These are phyloP conservation scores for Cupressus sempervirens DNA, from an alignment of 75 land plant species.

Conservation along the genomic window DNA sequence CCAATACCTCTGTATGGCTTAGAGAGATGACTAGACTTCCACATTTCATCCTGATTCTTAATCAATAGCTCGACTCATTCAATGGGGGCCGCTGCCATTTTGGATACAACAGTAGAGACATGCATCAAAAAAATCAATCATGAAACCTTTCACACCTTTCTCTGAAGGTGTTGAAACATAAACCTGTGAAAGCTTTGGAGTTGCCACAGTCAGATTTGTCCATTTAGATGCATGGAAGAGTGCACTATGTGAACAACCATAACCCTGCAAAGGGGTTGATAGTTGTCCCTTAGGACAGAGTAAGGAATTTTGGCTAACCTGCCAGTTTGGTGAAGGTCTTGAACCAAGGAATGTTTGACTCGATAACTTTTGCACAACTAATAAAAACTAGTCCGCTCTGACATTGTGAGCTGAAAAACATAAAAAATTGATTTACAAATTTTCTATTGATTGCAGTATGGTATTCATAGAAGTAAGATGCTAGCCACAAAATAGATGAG, in stretches of 20 bases:
- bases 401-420: conserved; percentile 52
- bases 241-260: not conserved
- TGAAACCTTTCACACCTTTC: conserved; percentile 33
- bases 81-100: conserved; percentile 65
- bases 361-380: conserved; percentile 51
- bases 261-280: not conserved
- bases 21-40: conserved; percentile 43
- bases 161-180: conserved; percentile 45
- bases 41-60: conserved; percentile 69
- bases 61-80: conserved; percentile 64
- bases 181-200: conserved; percentile 17
- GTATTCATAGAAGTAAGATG: too few species aligned
- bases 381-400: conserved; percentile 33
- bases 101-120: conserved; percentile 56
- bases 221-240: not conserved
- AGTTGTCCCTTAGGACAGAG: not conserved
- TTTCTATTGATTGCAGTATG: too few species aligned
- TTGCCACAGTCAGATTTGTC: not conserved
- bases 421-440: too few species aligned
- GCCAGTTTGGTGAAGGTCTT: conserved; percentile 22
- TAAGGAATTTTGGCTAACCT: not conserved
- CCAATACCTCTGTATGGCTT: conserved; percentile 56
- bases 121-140: conserved; percentile 55
- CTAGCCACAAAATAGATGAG: too few species aligned
- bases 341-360: conserved; percentile 39